Conservation (phyloP, 176 grass and related monocot species). For the Rhynchospora breviuscula region DNA sequence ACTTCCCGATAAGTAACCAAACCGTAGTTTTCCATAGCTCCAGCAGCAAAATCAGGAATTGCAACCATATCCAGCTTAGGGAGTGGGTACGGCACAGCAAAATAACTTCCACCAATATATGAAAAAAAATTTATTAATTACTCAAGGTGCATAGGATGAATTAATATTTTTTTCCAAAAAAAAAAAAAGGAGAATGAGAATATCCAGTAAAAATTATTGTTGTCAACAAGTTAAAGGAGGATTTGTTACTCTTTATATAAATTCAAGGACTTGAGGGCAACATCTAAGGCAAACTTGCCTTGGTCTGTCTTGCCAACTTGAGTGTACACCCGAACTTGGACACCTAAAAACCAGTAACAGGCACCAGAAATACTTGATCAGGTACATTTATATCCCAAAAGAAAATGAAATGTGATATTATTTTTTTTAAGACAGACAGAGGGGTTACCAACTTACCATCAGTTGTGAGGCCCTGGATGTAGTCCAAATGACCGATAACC, state of each 20-base stretch:
- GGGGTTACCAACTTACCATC: conserved; percentile 38
- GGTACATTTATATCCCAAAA: neutral
- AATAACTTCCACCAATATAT: conserved; percentile 50
- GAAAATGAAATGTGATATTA: neutral
- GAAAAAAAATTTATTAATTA: neutral
- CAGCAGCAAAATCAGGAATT: conserved; percentile 78
- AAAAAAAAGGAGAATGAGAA: neutral
- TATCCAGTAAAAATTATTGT: neutral
- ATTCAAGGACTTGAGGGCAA: conserved; percentile 64
- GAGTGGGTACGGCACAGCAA: conserved; percentile 77
- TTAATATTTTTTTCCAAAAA: neutral
- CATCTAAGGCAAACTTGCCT: conserved; percentile 84
- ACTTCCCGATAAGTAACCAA: conserved; percentile 68
- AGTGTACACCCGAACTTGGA: conserved; percentile 68
- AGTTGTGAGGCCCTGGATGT: conserved; percentile 42
- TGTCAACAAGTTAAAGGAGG: neutral
- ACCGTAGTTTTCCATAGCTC: conserved; percentile 97
- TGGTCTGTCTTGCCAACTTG: conserved; percentile 60
- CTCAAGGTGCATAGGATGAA: neutral
- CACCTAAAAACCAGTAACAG: conserved; percentile 31
- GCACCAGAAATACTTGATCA: neutral
- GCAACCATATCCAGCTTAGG: conserved; percentile 94
- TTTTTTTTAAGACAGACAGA: no score
- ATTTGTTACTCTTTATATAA: conserved; percentile 66
- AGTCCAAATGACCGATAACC: conserved; percentile 77